Percentiles rank a stretch among this genome's conserved stretches.
phyloP scores from a whole-genome alignment of 352 stramenopile species.

The Phytophthora cryptogea region DNA sequence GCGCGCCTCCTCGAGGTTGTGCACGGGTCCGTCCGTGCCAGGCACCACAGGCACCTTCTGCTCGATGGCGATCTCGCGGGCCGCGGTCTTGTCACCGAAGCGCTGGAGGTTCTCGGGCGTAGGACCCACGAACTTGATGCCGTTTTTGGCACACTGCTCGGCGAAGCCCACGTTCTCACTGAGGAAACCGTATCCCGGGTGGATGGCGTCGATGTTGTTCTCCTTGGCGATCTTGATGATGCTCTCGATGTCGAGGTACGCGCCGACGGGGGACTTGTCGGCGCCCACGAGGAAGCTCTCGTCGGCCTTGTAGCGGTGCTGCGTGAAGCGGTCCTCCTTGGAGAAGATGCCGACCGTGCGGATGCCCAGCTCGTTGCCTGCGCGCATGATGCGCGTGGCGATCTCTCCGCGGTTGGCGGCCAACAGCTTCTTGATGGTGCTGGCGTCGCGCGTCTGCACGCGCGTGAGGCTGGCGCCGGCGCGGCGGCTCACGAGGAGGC shows the following conservation, averaged over 20 bases:
- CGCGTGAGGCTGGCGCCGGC: slow-evolving; percentile 23
- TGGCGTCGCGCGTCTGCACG: slow-evolving; percentile 53
- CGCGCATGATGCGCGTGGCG: slow-evolving; percentile 96
- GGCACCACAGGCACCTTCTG: slow-evolving; percentile 89
- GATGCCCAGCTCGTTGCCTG: slow-evolving; percentile 93
- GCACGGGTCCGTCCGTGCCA: slow-evolving; percentile 90
- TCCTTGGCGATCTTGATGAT: slow-evolving; percentile 94
- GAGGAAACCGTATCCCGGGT: slow-evolving; percentile 98
- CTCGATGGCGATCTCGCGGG: slow-evolving; percentile 89
- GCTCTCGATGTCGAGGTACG: slow-evolving; percentile 95
- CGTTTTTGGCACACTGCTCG: slow-evolving; percentile 88
- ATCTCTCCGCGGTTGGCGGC: slow-evolving; percentile 99
- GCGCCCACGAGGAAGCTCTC: slow-evolving; percentile 94
- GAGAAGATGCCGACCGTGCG: slow-evolving; percentile 91
- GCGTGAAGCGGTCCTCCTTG: slow-evolving; percentile 94
- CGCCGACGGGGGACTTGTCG: slow-evolving; percentile 91
- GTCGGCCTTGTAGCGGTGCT: slow-evolving; percentile 98
- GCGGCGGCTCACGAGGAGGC: slow-evolving; percentile 29
- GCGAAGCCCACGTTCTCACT: slow-evolving; percentile 96
- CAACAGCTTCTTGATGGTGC: slow-evolving; percentile 96
- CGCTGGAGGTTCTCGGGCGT: slow-evolving; percentile 91
- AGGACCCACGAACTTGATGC: slow-evolving; percentile 96
- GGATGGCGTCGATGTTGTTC: slow-evolving; percentile 94
- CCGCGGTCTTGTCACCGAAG: slow-evolving; percentile 91
- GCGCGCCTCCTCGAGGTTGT: slow-evolving; percentile 86